phyloP scores from a whole-genome alignment of 2,329 filamentous ascomycete species.

The Talaromyces sp. region DNA sequence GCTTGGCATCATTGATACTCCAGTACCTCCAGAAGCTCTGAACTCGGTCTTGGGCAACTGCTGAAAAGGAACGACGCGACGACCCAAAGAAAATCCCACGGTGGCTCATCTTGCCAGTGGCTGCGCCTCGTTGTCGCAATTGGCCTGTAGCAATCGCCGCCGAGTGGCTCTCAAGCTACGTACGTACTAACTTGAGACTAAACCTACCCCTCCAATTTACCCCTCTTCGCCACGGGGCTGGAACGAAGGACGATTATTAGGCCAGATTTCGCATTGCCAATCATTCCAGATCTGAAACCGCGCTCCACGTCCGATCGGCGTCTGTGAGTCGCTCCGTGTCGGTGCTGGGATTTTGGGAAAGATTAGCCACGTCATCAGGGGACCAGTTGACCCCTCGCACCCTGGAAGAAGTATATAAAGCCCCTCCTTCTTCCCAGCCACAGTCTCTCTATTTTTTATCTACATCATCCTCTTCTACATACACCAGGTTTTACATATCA shows the following conservation, averaged over 20 bases:
- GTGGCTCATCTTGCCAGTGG: background rate
- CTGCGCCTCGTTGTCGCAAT: background rate
- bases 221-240: background rate
- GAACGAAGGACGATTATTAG: background rate
- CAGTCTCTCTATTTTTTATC: background rate
- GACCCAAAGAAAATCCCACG: background rate
- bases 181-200: no score
- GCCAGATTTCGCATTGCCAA: background rate
- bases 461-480: background rate
- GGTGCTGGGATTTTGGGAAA: background rate
- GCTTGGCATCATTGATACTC: background rate
- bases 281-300: background rate
- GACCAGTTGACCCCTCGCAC: background rate
- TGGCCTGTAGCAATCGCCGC: background rate
- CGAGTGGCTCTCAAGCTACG: background rate
- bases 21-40: no score
- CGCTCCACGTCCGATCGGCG: background rate
- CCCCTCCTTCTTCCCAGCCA: background rate
- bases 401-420: background rate
- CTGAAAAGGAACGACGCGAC: no score
- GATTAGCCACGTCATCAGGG: background rate
- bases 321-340: background rate
- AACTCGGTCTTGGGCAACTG: no score
- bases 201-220: background rate
- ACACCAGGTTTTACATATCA: background rate